Evolutionary conservation across 1,284 basidiomycete species (phyloP).

Genomic region (Cryptococcus sp.): DNA sequence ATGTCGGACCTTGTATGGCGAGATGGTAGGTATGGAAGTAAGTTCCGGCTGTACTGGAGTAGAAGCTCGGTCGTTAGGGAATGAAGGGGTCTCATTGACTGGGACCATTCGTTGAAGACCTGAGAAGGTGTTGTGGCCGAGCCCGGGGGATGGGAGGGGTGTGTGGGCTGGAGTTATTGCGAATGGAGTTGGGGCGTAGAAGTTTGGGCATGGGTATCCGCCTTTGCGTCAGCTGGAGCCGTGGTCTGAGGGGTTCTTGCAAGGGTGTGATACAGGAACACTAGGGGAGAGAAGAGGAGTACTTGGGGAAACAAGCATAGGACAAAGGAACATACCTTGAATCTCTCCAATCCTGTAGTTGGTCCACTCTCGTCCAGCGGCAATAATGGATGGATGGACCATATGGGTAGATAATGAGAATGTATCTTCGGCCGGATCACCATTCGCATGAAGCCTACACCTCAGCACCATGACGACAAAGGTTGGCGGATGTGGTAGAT

Average conservation of each 20-base stretch:
- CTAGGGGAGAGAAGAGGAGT: background rate
- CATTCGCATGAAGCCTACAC: slow-evolving; percentile 27
- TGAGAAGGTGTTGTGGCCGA: slow-evolving; percentile 9
- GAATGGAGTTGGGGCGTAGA: slow-evolving; percentile 38
- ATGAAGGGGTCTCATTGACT: slow-evolving; percentile 3
- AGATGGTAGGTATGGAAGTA: slow-evolving; percentile 7
- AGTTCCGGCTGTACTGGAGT: slow-evolving; percentile 21
- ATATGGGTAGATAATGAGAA: slow-evolving; percentile 33
- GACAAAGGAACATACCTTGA: slow-evolving; percentile 21
- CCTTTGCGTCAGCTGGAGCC: slow-evolving; percentile 10
- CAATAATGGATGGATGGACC: slow-evolving; percentile 39
- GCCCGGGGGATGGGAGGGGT: slow-evolving; percentile 28
- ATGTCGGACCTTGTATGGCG: slow-evolving; percentile 19
- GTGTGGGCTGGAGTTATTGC: slow-evolving; percentile 32
- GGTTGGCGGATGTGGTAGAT: background rate
- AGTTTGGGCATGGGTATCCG: slow-evolving; percentile 36
- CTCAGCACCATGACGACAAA: slow-evolving; percentile 5
- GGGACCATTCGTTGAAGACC: slow-evolving; percentile 3
- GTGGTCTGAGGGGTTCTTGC: background rate
- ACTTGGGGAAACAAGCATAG: background rate
- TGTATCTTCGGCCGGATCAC: slow-evolving; percentile 23
- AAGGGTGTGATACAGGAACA: slow-evolving; percentile 2
- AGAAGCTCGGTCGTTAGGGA: slow-evolving; percentile 4
- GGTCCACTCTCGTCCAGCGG: slow-evolving; percentile 33
- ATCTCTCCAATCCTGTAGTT: slow-evolving; percentile 25